Percentiles rank a stretch among this genome's conserved stretches.
Conservation (phyloP, 2,329 filamentous ascomycete genomes). For the Fusarium sororula region DNA sequence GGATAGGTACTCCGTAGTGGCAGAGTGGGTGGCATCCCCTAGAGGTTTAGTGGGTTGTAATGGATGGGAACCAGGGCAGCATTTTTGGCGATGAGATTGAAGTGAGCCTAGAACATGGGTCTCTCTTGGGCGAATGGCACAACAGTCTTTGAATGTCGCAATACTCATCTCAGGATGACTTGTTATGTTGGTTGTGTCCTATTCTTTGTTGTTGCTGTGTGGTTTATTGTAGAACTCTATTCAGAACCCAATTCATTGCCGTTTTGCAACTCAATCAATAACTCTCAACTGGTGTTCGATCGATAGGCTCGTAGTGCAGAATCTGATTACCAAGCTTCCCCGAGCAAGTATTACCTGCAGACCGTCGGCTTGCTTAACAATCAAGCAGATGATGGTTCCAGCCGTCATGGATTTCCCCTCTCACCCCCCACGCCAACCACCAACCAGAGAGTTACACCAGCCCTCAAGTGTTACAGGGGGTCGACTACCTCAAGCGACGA, state of each 20-base stretch:
- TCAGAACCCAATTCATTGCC: neutral
- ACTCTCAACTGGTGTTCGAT: neutral
- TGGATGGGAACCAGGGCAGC: slow-evolving; percentile 1
- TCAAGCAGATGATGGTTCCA: slow-evolving; percentile 29
- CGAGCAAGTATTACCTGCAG: slow-evolving; percentile 10
- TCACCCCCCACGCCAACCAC: slow-evolving; percentile 23
- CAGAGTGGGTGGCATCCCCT: slow-evolving; percentile 6
- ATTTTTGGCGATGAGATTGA: slow-evolving; percentile 7
- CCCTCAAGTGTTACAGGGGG: neutral
- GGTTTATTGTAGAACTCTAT: neutral
- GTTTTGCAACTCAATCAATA: slow-evolving; percentile 5
- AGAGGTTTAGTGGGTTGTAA: slow-evolving; percentile 19
- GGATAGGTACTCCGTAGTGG: neutral
- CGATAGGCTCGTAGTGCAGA: neutral
- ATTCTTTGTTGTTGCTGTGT: neutral
- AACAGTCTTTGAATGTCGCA: slow-evolving; percentile 10
- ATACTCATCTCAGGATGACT: slow-evolving; percentile 10
- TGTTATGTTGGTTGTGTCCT: neutral
- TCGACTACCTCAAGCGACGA: neutral
- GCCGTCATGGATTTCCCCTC: slow-evolving; percentile 36
- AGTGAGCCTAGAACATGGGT: slow-evolving; percentile 17
- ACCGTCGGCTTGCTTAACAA: slow-evolving; percentile 36
- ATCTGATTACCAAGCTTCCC: slow-evolving; percentile 21
- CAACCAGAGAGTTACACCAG: slow-evolving; percentile 12
- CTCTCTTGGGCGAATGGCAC: slow-evolving; percentile 2